Conservation (phyloP, 2,329 filamentous ascomycete genomes). For the Rhynchosporium agropyri region DNA sequence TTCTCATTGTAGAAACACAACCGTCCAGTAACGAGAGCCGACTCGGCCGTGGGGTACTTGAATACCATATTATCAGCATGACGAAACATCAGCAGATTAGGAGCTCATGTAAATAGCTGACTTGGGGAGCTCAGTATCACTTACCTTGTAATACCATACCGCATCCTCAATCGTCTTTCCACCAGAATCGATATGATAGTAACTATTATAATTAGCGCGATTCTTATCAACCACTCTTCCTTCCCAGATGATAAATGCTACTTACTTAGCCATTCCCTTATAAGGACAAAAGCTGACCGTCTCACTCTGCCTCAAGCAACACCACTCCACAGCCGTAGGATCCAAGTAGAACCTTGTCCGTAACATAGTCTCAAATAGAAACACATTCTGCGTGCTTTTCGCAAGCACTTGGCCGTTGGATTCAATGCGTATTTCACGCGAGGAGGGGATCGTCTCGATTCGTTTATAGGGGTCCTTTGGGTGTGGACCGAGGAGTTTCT, state of each 20-base stretch:
- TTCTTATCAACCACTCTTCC: background rate
- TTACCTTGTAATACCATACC: slow-evolving; percentile 61
- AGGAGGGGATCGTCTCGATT: slow-evolving; percentile 61
- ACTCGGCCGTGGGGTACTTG: slow-evolving; percentile 57
- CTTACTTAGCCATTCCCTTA: slow-evolving; percentile 65
- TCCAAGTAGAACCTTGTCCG: slow-evolving; percentile 57
- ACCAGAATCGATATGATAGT: slow-evolving; percentile 55
- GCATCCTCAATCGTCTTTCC: slow-evolving; percentile 52
- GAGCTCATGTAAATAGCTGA: too few relatives aligned
- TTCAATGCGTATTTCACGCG: slow-evolving; percentile 54
- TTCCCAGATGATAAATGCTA: slow-evolving; percentile 12
- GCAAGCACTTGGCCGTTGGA: slow-evolving; percentile 51
- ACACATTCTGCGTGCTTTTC: slow-evolving; percentile 49
- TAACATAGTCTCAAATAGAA: slow-evolving; percentile 63
- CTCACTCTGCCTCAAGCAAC: slow-evolving; percentile 51
- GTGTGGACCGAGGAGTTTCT: slow-evolving; percentile 57
- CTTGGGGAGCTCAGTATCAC: background rate
- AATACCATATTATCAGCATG: background rate
- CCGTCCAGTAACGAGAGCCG: slow-evolving; percentile 55
- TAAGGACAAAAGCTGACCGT: slow-evolving; percentile 65
- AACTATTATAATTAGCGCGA: slow-evolving; percentile 26
- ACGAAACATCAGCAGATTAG: background rate
- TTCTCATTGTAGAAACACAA: slow-evolving; percentile 71
- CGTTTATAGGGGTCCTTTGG: slow-evolving; percentile 70
- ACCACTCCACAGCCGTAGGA: slow-evolving; percentile 24